Conservation (phyloP, 2,329 filamentous ascomycete genomes). For the Venturia aucupariae region DNA sequence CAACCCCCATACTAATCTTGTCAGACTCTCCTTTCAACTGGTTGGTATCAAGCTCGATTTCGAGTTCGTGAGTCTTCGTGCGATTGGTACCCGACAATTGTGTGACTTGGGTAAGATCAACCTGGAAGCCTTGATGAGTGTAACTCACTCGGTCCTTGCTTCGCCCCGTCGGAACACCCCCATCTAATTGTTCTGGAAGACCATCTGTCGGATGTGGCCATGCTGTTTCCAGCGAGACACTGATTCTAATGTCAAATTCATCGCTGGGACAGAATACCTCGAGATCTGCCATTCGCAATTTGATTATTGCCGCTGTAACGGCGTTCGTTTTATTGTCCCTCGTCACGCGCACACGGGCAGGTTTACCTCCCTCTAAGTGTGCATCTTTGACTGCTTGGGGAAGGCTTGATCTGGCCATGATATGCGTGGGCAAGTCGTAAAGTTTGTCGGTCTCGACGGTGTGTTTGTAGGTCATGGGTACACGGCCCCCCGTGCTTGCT, state of each 20-base stretch:
- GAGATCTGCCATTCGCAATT: constrained; percentile 79
- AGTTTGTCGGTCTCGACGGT: constrained; percentile 76
- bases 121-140: constrained; percentile 73
- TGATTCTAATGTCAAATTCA: constrained; percentile 83
- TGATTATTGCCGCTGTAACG: constrained; percentile 77
- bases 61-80: constrained; percentile 69
- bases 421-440: constrained; percentile 56
- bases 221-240: constrained; percentile 87
- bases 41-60: constrained; percentile 62
- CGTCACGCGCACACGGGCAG: constrained; percentile 46
- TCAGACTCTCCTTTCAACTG: constrained; percentile 57
- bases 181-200: constrained; percentile 32
- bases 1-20: constrained; percentile 41
- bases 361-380: constrained; percentile 46
- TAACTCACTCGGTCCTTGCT: constrained; percentile 91
- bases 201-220: constrained; percentile 54
- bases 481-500: constrained; percentile 41
- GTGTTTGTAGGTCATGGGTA: constrained; percentile 71
- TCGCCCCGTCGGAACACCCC: constrained; percentile 46
- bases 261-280: constrained; percentile 71
- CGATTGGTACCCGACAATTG: constrained; percentile 31
- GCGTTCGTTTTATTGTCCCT: constrained; percentile 63
- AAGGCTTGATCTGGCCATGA: constrained; percentile 33
- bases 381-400: constrained; percentile 46
- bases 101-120: constrained; percentile 88